Conservation (phyloP, 192 early-diverging fungal species). For the Linnemannia elongata region DNA sequence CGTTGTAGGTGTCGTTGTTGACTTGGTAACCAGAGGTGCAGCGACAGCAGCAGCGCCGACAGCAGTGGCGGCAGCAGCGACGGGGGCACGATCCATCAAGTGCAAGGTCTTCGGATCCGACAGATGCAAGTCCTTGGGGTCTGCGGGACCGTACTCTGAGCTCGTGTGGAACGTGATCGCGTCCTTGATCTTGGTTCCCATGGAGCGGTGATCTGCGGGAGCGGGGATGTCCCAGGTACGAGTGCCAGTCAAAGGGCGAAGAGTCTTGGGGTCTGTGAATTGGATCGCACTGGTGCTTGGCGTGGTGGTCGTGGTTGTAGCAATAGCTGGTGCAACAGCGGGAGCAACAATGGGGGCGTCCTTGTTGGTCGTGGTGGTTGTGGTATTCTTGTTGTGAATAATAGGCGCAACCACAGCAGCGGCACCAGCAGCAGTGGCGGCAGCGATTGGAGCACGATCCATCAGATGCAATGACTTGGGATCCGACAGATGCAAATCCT, state of each 20-base stretch:
- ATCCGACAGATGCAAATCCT: slow-evolving; percentile 7
- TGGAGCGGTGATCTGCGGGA: not conserved
- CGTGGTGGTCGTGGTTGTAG: not conserved
- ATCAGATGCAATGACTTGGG: not conserved
- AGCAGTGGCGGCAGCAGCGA: not conserved
- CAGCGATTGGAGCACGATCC: not conserved
- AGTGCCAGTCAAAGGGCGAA: not conserved
- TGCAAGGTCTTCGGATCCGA: slow-evolving; percentile 15
- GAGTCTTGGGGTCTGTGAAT: slow-evolving; percentile 10
- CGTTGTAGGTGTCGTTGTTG: not conserved
- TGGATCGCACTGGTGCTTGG: not conserved
- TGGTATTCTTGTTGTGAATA: not conserved
- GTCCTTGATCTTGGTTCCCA: slow-evolving; percentile 16
- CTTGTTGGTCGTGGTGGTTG: not conserved
- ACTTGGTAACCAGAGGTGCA: not conserved
- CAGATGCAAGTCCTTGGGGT: slow-evolving; percentile 10
- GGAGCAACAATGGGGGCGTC: too few relatives aligned
- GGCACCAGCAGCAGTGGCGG: not conserved
- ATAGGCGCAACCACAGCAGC: not conserved
- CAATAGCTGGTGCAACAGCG: too few relatives aligned
- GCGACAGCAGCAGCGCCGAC: not conserved
- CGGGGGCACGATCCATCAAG: not conserved
- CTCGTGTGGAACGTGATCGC: not conserved
- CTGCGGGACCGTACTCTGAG: slow-evolving; percentile 22
- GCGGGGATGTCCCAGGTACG: not conserved